A percentile compares a stretch with the other conserved stretches of the same genome.
These are phyloP conservation scores for Sherardia arvensis DNA, from an alignment of 257 asterid genomes.

Conservation along the genomic window DNA sequence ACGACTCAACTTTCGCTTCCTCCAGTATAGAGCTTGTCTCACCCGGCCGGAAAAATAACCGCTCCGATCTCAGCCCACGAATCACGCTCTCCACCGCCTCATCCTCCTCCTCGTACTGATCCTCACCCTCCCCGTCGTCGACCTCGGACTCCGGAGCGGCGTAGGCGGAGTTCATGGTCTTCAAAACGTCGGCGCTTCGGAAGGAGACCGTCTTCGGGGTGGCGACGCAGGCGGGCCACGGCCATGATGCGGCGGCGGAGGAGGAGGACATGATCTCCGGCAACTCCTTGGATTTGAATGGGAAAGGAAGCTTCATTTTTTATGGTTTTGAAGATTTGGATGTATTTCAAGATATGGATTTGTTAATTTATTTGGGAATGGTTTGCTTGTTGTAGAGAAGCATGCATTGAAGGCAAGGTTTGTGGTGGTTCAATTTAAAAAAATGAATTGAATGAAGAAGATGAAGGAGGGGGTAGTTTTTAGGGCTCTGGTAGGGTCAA, in stretches of 20 bases:
- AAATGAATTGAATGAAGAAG: background rate
- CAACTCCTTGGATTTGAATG: constrained; percentile 38
- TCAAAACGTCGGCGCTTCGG: constrained; percentile 25
- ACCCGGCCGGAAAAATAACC: constrained; percentile 71
- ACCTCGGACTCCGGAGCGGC: constrained; percentile 5
- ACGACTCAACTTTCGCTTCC: constrained; percentile 16
- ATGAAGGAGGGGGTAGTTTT: background rate
- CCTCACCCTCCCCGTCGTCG: background rate
- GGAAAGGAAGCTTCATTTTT: constrained; percentile 48
- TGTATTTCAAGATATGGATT: background rate
- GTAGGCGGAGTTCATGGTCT: constrained; percentile 26
- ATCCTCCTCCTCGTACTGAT: background rate
- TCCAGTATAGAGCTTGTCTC: constrained; percentile 50
- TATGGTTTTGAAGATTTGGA: constrained; percentile 3
- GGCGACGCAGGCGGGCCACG: constrained; percentile 42
- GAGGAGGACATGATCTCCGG: background rate
- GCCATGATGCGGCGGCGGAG: constrained; percentile 31
- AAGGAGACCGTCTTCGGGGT: constrained; percentile 56
- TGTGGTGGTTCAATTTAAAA: constrained; percentile 12
- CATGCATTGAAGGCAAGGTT: constrained; percentile 21
- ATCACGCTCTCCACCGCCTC: constrained; percentile 25
- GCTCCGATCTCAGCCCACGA: constrained; percentile 46
- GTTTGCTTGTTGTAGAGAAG: background rate
- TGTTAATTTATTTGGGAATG: constrained; percentile 6
- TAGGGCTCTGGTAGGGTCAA: constrained; percentile 3